Base-by-base conservation (phyloP, 371 early-diverging fungal genomes). In the Parasitella parasitica region DNA sequence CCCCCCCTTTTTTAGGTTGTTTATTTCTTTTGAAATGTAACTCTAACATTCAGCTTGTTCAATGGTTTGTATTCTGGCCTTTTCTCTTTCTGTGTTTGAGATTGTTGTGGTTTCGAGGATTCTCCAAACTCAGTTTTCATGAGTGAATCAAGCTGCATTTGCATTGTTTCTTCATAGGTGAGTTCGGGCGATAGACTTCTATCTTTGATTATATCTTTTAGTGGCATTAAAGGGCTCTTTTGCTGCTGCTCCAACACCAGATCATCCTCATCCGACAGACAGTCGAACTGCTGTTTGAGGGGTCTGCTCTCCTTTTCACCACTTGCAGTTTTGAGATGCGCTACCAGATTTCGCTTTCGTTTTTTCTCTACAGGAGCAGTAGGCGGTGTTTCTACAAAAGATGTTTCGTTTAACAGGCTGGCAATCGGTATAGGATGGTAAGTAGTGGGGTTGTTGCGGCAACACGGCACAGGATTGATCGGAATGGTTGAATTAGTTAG, bases 101-200 rank as follows among this genome's bases (percentile, higher is more conserved):
- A 26, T n/a, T 30, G 16, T 22, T 38, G 22, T 6, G 16, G 1
- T 2, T 27, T 6, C 3, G 20, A 7, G 0, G 20, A 50, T 15
- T 24, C 39, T 8, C 64, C 69, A 68, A 63, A 68, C 48, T 68
- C 69, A 20, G 69, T 54, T 41, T 53, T 8, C 69, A 64, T 70
- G 9, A 70, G 37, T 2, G 54, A 22, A 5, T 59, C 58, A 2
- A 70, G 22, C 27, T 66, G 54, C 9, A 56, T 27, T 53, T 70
- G 66, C 71, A 70, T 70, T n/a, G 53, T 54, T n/a, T 60, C 57
- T 35, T 54, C 24, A 49, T 66, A 63, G 2, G 41, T 63, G 1
- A 63, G 20, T 49, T 66, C 62, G n/a, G 66, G 66, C 7, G 71
- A 59, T 6, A 34, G 15, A 13, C 57, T 59, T 28, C 48, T 49